These are phyloP conservation scores for Gryganskiella cystojenkinii DNA, from an alignment of 192 early-diverging fungal genomes.

Conservation along the genomic window DNA sequence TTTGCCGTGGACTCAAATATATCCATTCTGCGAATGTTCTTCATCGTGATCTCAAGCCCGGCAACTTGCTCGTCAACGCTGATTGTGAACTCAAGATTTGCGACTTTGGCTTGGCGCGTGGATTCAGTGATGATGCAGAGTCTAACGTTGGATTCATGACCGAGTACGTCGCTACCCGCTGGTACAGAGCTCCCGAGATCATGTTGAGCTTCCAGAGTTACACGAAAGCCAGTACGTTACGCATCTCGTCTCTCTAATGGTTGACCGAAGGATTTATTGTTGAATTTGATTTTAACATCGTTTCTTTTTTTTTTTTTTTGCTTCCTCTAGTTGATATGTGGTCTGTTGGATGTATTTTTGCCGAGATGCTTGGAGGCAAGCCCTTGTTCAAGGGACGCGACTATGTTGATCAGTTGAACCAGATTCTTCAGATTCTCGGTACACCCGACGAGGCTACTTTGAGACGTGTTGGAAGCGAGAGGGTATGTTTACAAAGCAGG, in stretches of 20 bases:
- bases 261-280: conserved; percentile 1
- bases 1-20: conserved; percentile 97
- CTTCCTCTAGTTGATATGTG: conserved; percentile 86
- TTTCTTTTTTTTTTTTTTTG: conserved; percentile 9
- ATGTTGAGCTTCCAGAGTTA: conserved; percentile 98
- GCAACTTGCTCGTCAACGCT: conserved; percentile 96
- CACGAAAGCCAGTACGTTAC: conserved; percentile 91
- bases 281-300: not conserved
- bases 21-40: conserved; percentile 98
- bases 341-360: conserved; percentile 99
- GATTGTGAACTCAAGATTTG: conserved; percentile 99
- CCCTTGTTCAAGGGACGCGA: conserved; percentile 97
- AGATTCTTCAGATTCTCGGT: conserved; percentile 94
- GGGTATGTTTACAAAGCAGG: conserved; percentile 57
- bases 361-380: conserved; percentile 93
- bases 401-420: conserved; percentile 99
- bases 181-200: conserved; percentile 99
- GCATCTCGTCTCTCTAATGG: not conserved
- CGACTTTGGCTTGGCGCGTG: conserved; percentile 98
- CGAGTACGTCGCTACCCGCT: conserved; percentile 99
- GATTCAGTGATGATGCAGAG: conserved; percentile 84
- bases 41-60: conserved; percentile 96
- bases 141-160: conserved; percentile 96
- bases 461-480: conserved; percentile 88
- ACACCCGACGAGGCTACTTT: conserved; percentile 95